Evolutionary conservation across 495 filamentous ascomycete species (phyloP).

Genomic region (Trichoderma parareesei): DNA sequence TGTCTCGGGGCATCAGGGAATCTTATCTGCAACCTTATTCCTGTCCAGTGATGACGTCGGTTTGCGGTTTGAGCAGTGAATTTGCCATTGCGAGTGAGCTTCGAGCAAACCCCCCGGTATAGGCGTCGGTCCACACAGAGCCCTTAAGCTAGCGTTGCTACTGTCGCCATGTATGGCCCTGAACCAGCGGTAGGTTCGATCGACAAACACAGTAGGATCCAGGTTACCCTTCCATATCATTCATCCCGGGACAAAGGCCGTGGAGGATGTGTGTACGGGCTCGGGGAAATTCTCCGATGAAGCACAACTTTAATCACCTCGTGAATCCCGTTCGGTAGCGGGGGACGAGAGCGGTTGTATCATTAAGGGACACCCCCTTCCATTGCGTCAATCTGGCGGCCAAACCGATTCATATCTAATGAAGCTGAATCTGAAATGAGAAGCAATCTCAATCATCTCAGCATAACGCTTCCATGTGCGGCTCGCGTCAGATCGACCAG

Average conservation of each 20-base stretch:
- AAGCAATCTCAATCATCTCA: too few species aligned
- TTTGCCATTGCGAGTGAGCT: neutral
- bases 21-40: neutral
- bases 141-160: neutral
- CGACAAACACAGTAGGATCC: neutral
- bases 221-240: neutral
- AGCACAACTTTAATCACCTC: neutral
- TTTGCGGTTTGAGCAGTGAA: neutral
- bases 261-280: neutral
- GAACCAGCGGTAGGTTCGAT: neutral
- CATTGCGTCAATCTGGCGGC: too few species aligned
- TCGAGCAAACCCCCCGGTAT: neutral
- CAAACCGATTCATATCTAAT: neutral
- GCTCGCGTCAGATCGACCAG: neutral
- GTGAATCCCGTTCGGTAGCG: neutral
- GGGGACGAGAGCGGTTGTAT: neutral
- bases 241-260: neutral
- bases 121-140: neutral
- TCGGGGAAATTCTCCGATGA: slow-evolving; percentile 9
- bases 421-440: neutral
- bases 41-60: neutral
- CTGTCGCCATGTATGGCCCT: neutral
- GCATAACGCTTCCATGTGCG: neutral
- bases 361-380: too few species aligned
- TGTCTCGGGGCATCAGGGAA: neutral